Evolutionary conservation across 2,329 filamentous ascomycete genomes (phyloP), one percentile per base, ranked within the genome.

Genomic region (Fusarium marasasianum): DNA sequence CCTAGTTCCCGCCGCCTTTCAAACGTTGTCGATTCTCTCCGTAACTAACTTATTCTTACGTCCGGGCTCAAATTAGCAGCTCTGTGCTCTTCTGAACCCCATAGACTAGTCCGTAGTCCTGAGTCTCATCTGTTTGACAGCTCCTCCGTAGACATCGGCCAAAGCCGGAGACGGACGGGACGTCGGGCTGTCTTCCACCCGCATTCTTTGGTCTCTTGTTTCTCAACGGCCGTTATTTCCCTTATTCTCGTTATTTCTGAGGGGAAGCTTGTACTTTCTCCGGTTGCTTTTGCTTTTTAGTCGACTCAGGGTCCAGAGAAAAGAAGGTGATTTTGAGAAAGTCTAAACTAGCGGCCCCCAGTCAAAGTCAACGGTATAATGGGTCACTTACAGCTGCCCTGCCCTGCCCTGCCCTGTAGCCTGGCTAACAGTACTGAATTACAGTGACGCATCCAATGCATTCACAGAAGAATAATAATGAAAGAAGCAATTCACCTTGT

Each of bases 201-300:
- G 48, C 41, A 26, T 47, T 51, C 63, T 50, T 37, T 44, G 24
- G 38, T 57, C 47, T 54, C 47, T 53, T 47, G 15, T 59, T 50
- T n/a, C 41, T 59, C 45, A 59, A 26, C 22, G 24, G 55, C 33
- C 33, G 56, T 35, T 37, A 31, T 51, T 20, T 35, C 41, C 41
- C 31, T 58, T 45, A 33, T 72, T 56, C 29, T 50, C 51, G 59
- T 54, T 51, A 8, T 47, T 29, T 29, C 26, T 48, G 55, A 69
- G 66, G 62, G 47, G 55, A 57, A 56, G 38, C 55, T 62, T 58
- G 67, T 45, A 47, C 53, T 41, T 55, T 63, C 63, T 71, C 54
- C 61, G 65, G 63, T 38, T n/a, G 31, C 63, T 77, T 77, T 77
- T 77, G 69, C 74, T 77, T 76, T 73, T 74, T 73, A 43, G 74